Conservation (phyloP, 768 basidiomycete genomes). For the Paxillus involutus region DNA sequence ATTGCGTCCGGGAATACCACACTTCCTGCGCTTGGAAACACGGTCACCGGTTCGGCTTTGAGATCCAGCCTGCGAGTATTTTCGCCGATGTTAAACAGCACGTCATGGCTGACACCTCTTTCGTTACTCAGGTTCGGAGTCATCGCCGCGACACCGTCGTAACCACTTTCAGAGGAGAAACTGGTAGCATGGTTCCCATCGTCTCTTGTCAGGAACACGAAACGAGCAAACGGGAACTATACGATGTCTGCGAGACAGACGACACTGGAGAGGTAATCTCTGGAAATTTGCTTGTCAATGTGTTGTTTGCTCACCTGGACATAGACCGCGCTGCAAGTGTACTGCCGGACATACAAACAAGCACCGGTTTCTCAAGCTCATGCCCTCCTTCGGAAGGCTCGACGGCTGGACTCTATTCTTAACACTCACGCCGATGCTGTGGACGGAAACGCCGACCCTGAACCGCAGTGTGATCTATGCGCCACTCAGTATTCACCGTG, state of each 20-base stretch:
- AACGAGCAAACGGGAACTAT: slow-evolving; percentile 61
- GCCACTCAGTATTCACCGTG: slow-evolving; percentile 71
- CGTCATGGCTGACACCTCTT: neutral
- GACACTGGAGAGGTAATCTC: slow-evolving; percentile 71
- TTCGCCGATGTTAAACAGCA: neutral
- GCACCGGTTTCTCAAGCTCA: slow-evolving; percentile 71
- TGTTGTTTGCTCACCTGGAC: slow-evolving; percentile 4
- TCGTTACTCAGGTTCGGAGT: slow-evolving; percentile 62
- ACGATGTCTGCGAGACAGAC: slow-evolving; percentile 84
- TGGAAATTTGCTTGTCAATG: neutral
- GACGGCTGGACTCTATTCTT: slow-evolving; percentile 74
- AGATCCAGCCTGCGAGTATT: slow-evolving; percentile 73
- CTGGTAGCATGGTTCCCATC: slow-evolving; percentile 76
- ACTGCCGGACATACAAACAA: slow-evolving; percentile 83
- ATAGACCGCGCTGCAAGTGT: slow-evolving; percentile 89
- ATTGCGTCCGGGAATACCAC: slow-evolving; percentile 82
- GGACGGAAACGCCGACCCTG: slow-evolving; percentile 17
- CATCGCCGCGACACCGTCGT: slow-evolving; percentile 66
- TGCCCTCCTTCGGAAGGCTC: slow-evolving; percentile 85
- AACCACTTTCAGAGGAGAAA: slow-evolving; percentile 74
- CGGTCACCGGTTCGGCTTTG: slow-evolving; percentile 88
- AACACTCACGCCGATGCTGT: slow-evolving; percentile 42
- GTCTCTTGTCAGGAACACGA: slow-evolving; percentile 81
- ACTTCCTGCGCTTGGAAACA: slow-evolving; percentile 87
- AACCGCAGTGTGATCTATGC: slow-evolving; percentile 57